Percentiles rank a stretch among this genome's conserved stretches.
These are phyloP conservation scores for Styphnolobium japonicum DNA, from an alignment of 306 rosid species.

Conservation along the genomic window DNA sequence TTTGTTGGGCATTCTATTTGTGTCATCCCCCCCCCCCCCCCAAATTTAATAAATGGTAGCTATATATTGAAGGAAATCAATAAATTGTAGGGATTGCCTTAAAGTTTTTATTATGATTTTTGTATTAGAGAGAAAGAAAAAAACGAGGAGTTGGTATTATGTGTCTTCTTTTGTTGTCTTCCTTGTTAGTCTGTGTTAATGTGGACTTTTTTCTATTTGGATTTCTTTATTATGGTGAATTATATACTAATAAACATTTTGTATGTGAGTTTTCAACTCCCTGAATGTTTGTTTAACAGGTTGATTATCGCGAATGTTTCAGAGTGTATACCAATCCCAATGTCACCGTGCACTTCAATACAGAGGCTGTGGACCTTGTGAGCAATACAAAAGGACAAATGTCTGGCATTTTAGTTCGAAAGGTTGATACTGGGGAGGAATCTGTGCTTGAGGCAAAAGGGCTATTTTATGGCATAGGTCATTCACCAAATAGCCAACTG, in stretches of 20 bases:
- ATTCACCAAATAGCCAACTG: constrained; percentile 80
- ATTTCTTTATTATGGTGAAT: constrained; percentile 36
- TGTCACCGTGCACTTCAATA: constrained; percentile 84
- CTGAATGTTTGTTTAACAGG: constrained; percentile 99
- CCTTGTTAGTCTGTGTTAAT: background rate
- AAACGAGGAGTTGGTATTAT: background rate
- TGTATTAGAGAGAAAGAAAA: background rate
- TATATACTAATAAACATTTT: constrained; percentile 56
- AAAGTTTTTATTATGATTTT: background rate
- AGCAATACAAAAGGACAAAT: constrained; percentile 89
- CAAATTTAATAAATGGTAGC: background rate
- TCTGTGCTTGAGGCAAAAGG: constrained; percentile 87
- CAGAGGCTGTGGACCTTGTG: constrained; percentile 82
- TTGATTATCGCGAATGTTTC: constrained; percentile 98
- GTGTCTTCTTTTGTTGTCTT: background rate
- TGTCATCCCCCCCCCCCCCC: no score
- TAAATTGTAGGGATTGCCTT: background rate
- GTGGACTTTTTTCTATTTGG: background rate
- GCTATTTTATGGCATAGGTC: constrained; percentile 93
- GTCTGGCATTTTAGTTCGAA: constrained; percentile 81
- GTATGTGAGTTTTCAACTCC: constrained; percentile 88
- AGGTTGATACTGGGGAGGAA: constrained; percentile 63
- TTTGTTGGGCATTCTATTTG: background rate
- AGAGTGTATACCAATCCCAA: constrained; percentile 96
- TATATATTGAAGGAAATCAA: background rate